Evolutionary conservation across 2,329 filamentous ascomycete species (phyloP), one percentile per base, ranked within the genome.

Genomic region (Colletotrichum eremochloae): DNA sequence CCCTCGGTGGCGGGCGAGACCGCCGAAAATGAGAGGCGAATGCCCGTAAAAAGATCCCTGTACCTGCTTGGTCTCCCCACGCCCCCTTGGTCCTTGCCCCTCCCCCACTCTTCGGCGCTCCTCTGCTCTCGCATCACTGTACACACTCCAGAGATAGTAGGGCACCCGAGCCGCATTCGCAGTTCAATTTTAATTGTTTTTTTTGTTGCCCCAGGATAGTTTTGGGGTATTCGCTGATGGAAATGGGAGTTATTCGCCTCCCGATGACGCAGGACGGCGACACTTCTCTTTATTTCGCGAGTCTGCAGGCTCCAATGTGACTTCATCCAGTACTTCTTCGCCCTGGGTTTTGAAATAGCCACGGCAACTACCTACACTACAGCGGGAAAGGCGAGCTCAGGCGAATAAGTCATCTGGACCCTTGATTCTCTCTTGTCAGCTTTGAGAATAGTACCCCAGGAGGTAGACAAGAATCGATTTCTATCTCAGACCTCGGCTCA

Each of bases 401-500:
- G 53, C 31, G 20, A 14, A 20, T 7, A 44, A 33, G 24, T 20
- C 14, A 14, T 38, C 53, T 14, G 12, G 9, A 57, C 2, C 14
- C n/a, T 57, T 14, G 14, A 11, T 11, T 42, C 36, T 40, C 38
- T 58, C 18, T n/a, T 24, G 31, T 60, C 63, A 40, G 40, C 31
- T 64, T 56, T 46, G 62, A 40, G 50, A 29, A 44, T 64, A 46
- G 50, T 46, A 11, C n/a, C 20, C 50, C 50, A 40, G 7, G 24
- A 56, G 50, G 50, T 50, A 55, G 29, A 46, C 12, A 12, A 44
- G 38, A 33, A 20, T 33, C 18, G 46, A 42, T 53, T 20, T 36
- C 46, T 46, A 53, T 40, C 61, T 52, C 15, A 65, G 63, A 65
- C 63, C 40, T 66, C 42, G 29, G 20, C 40, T 60, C 40, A 31